Evolutionary conservation across 164 flowering plant genomes (phyloP), one percentile per base, ranked within the genome.

Genomic region (Amborella trichopoda): DNA sequence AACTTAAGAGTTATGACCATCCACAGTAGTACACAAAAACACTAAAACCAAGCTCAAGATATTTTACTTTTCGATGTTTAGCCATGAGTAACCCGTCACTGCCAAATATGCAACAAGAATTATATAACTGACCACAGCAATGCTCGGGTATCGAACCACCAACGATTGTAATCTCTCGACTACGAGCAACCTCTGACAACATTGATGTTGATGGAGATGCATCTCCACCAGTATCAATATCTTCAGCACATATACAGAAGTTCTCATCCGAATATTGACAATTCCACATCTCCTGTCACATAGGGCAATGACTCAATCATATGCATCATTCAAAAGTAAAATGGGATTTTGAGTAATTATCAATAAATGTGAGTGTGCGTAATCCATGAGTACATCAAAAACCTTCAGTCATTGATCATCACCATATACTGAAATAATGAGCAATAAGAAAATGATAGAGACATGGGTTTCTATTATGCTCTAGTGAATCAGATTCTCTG

Each of bases 131-230:
- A 43, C 48, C 61, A 44, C 54, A 52, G 24, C 40, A 6, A 36
- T 44, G 26, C 44, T 77, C 83, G 13, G 75, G 75, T 38, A 74
- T 48, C 23, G 83, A 77, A 2, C 80, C 80, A 16, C 80, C 77
- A 37, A 74, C 67, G n/a, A 77, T 50, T 3, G n/a, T n/a, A n/a
- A n/a, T n/a, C n/a, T n/a, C 28, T 11, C 13, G 32, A 17, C 44
- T 14, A 12, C n/a, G 18, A 55, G 81, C 59, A 65, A 46, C 72
- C 52, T 69, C 56, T 6, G 81, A 70, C 18, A 75, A 28, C 78
- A 70, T 72, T 0, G 48, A 3, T 28, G 39, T 40, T 1, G 73
- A 56, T 1, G 78, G 67, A 0, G 68, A 59, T 1, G 45, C 56
- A 23, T 59, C 60, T 22, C 19, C 45, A 18, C 40, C 56, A n/a